A percentile compares a stretch with the other conserved stretches of the same genome.
phyloP scores from a whole-genome alignment of 257 asterid genomes.

The Agastache rugosa region DNA sequence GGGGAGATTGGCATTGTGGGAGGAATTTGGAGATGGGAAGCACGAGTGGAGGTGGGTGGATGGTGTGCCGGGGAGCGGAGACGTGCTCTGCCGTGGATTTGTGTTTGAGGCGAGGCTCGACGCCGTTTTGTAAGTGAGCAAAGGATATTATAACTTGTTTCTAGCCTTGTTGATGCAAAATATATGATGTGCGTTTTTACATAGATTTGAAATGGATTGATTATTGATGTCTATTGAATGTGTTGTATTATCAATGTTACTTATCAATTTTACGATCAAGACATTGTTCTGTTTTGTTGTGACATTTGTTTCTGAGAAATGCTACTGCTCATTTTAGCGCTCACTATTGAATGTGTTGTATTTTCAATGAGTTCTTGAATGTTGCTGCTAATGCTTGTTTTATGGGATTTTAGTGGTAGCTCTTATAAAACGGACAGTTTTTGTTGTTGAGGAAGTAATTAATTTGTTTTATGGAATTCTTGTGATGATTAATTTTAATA shows the following conservation, averaged over 20 bases:
- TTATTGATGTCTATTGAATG: neutral
- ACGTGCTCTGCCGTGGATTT: conserved; percentile 86
- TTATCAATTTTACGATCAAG: conserved; percentile 3
- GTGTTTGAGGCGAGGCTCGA: conserved; percentile 79
- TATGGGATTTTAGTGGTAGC: neutral
- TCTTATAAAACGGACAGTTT: neutral
- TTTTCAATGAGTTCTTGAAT: neutral
- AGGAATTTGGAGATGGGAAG: conserved; percentile 62
- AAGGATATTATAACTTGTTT: conserved; percentile 15
- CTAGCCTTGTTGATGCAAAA: conserved; percentile 21
- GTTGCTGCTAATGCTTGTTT: neutral
- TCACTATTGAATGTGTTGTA: neutral
- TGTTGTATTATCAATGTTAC: conserved; percentile 29
- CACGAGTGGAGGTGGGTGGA: conserved; percentile 88
- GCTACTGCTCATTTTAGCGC: neutral
- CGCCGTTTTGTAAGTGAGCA: conserved; percentile 50
- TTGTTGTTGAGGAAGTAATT: neutral
- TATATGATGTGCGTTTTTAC: conserved; percentile 16
- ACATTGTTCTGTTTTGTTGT: conserved; percentile 12
- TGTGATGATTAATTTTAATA: too few species aligned
- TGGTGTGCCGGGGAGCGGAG: conserved; percentile 83
- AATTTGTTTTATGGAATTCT: neutral
- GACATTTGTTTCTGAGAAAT: conserved; percentile 13
- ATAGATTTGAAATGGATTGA: conserved; percentile 24
- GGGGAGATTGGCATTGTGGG: conserved; percentile 87